phyloP scores from a whole-genome alignment of 2,329 filamentous ascomycete genomes.

The Colletotrichum tropicale region DNA sequence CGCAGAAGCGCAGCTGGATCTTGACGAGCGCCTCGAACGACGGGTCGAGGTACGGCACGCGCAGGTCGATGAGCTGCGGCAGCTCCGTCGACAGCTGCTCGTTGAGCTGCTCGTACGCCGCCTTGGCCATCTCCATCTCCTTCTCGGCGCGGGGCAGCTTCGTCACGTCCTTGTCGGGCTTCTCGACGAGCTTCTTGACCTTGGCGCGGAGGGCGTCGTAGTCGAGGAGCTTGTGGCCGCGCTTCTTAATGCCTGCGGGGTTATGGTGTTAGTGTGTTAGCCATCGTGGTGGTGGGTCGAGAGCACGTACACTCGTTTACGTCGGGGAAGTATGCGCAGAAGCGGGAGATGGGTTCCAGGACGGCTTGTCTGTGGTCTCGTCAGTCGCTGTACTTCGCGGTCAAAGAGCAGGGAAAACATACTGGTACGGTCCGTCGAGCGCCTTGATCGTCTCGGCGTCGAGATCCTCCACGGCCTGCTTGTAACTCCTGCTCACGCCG shows the following conservation, averaged over 20 bases:
- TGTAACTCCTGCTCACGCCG: conserved; percentile 95
- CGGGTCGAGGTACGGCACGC: conserved; percentile 95
- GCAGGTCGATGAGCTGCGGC: conserved; percentile 93
- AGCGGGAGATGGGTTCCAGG: conserved; percentile 91
- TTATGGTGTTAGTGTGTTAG: background rate
- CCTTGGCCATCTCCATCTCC: conserved; percentile 92
- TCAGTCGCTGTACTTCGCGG: conserved; percentile 2
- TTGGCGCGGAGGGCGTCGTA: conserved; percentile 96
- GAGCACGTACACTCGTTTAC: conserved; percentile 84
- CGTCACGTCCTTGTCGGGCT: conserved; percentile 97
- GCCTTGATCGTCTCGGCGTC: conserved; percentile 99
- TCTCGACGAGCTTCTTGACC: conserved; percentile 96
- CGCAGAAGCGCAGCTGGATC: conserved; percentile 96
- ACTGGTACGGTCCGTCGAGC: conserved; percentile 92
- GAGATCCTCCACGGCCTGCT: conserved; percentile 96
- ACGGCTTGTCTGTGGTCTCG: conserved; percentile 73
- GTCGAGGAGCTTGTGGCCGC: conserved; percentile 96
- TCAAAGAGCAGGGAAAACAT: background rate
- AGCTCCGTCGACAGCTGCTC: conserved; percentile 93
- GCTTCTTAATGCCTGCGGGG: conserved; percentile 87
- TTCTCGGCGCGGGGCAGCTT: conserved; percentile 96
- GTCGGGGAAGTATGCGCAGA: conserved; percentile 98
- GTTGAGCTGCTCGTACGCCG: conserved; percentile 94
- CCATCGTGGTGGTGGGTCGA: background rate
- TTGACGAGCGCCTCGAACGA: conserved; percentile 98